phyloP scores from a whole-genome alignment of 1,139 yeast genomes.

The Williopsis jadinii region DNA sequence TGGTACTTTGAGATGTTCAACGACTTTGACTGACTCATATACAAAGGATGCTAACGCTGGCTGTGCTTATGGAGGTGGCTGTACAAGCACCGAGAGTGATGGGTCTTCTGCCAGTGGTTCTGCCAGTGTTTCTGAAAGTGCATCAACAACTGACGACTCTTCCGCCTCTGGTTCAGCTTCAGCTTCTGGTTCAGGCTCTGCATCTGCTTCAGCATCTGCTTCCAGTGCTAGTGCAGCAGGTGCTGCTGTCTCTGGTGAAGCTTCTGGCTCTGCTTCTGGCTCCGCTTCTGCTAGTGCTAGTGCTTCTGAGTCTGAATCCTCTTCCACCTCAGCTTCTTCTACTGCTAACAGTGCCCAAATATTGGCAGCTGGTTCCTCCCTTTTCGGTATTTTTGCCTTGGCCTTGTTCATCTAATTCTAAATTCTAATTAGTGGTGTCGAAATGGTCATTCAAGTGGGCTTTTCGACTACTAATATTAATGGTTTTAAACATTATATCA shows the following conservation, averaged over 20 bases:
- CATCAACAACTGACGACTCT: conserved; percentile 15
- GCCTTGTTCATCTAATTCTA: conserved; percentile 11
- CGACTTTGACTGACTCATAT: conserved; percentile 21
- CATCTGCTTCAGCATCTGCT: not conserved
- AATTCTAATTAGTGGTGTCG: not conserved
- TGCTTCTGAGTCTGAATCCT: conserved; percentile 2
- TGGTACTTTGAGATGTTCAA: conserved; percentile 23
- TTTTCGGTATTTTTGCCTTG: conserved; percentile 11
- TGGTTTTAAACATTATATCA: no score
- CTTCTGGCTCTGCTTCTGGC: conserved; percentile 2
- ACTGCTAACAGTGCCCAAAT: conserved; percentile 9
- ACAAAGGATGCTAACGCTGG: conserved; percentile 18
- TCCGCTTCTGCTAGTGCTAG: conserved; percentile 2
- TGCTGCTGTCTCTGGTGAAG: conserved; percentile 4
- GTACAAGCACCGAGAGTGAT: conserved; percentile 6
- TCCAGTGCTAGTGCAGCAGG: conserved; percentile 2
- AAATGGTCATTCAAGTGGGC: no score
- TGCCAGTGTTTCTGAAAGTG: conserved; percentile 2
- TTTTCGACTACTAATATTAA: no score
- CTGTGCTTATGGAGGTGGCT: conserved; percentile 13
- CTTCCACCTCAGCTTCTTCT: conserved; percentile 5
- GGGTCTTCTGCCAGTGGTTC: conserved; percentile 2
- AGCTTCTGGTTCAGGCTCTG: not conserved
- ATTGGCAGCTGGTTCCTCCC: conserved; percentile 12
- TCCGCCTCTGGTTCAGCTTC: conserved; percentile 2